A percentile compares a stretch with the other conserved stretches of the same genome.
These are phyloP conservation scores for Rhodocollybia butyracea DNA, from an alignment of 768 basidiomycete species.

Conservation along the genomic window DNA sequence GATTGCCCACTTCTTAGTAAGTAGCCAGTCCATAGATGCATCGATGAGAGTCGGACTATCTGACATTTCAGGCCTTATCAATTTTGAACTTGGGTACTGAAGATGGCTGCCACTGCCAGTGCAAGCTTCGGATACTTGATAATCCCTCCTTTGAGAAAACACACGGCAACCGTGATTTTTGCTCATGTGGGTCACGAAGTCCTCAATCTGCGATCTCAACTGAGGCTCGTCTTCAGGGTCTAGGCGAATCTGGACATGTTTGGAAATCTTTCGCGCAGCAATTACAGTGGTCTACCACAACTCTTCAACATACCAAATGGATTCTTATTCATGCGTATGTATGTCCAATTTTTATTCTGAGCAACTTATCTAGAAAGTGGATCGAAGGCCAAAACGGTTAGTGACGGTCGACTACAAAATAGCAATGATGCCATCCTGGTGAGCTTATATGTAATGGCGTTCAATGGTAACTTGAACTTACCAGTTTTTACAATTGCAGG, in stretches of 20 bases:
- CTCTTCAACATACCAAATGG: slow-evolving; percentile 81
- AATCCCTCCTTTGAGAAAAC: slow-evolving; percentile 53
- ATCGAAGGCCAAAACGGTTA: background rate
- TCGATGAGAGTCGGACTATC: no score
- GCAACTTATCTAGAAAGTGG: background rate
- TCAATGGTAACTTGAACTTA: no score
- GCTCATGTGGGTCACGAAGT: slow-evolving; percentile 43
- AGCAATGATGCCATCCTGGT: background rate
- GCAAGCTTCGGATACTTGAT: slow-evolving; percentile 43
- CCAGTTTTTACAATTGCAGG: no score
- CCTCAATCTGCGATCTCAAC: background rate
- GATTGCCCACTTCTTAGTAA: no score
- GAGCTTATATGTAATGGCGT: background rate
- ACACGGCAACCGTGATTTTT: slow-evolving; percentile 87
- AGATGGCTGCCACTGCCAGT: background rate
- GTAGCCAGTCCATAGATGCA: no score
- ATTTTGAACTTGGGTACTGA: no score
- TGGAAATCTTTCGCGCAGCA: slow-evolving; percentile 75
- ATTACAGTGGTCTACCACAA: slow-evolving; percentile 45
- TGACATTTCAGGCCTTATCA: no score
- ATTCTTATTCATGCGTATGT: slow-evolving; percentile 71
- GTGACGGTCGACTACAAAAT: background rate
- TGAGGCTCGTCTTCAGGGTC: slow-evolving; percentile 33
- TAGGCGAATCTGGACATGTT: slow-evolving; percentile 72
- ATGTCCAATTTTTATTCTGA: background rate